phyloP scores from a whole-genome alignment of 2,329 filamentous ascomycete genomes.

The Gaeumannomyces tritici region DNA sequence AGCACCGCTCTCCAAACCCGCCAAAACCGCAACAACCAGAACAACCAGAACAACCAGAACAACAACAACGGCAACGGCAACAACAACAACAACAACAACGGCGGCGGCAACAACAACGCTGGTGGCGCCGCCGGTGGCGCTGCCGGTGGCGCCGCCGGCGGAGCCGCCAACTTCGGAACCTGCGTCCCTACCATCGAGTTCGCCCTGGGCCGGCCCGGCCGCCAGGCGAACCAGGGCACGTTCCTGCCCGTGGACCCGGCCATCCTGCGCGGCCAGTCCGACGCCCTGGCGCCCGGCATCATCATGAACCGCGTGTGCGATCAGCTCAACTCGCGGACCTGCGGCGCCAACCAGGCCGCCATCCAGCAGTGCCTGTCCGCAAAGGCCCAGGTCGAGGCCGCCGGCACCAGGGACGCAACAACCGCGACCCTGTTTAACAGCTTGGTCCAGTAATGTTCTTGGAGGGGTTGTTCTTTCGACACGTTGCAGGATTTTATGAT shows the following conservation, averaged over 20 bases:
- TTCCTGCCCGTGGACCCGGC: slow-evolving; percentile 58
- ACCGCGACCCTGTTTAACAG: slow-evolving; percentile 31
- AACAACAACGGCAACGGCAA: neutral
- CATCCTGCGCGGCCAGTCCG: slow-evolving; percentile 52
- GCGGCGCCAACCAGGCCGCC: slow-evolving; percentile 51
- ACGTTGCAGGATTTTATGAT: no score
- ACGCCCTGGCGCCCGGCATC: slow-evolving; percentile 63
- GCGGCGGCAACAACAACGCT: slow-evolving; percentile 9
- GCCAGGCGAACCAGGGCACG: slow-evolving; percentile 49
- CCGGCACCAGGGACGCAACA: slow-evolving; percentile 23
- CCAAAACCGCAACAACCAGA: neutral
- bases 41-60: neutral
- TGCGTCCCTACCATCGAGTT: slow-evolving; percentile 51
- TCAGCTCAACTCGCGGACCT: slow-evolving; percentile 54
- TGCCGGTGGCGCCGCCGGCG: slow-evolving; percentile 11
- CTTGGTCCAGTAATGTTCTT: slow-evolving; percentile 13
- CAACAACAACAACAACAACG: slow-evolving; percentile 8
- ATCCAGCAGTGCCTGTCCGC: slow-evolving; percentile 41
- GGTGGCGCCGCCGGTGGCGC: slow-evolving; percentile 6
- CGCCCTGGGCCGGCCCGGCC: slow-evolving; percentile 46
- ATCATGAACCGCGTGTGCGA: slow-evolving; percentile 66
- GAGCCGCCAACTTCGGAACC: slow-evolving; percentile 38
- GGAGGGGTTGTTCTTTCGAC: neutral
- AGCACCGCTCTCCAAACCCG: neutral
- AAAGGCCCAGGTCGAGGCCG: slow-evolving; percentile 26